Percentiles rank a stretch among this genome's conserved stretches.
Evolutionary conservation across 257 asterid genomes (phyloP).

Genomic region (Euphrasia confusa): DNA sequence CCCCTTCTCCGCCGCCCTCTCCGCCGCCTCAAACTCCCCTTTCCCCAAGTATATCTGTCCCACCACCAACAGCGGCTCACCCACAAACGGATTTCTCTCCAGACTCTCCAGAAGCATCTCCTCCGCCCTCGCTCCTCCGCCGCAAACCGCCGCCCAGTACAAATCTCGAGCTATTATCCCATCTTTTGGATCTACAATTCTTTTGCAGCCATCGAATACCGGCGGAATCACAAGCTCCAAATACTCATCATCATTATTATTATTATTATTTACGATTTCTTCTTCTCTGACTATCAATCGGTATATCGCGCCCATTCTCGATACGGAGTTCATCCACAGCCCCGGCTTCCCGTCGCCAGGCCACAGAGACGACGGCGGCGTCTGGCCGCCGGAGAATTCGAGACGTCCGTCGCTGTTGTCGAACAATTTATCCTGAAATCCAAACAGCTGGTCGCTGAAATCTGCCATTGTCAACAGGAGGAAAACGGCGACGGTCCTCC

Average conservation of each 20-base stretch:
- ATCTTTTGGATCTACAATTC: constrained; percentile 40
- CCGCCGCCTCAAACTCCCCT: constrained; percentile 60
- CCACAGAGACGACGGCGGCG: constrained; percentile 42
- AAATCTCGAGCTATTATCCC: constrained; percentile 59
- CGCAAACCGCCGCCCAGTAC: constrained; percentile 86
- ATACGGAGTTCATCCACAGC: constrained; percentile 57
- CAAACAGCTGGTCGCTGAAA: constrained; percentile 74
- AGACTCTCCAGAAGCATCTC: constrained; percentile 41
- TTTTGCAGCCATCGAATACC: constrained; percentile 44
- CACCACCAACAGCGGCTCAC: constrained; percentile 64
- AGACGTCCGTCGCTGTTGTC: constrained; percentile 59
- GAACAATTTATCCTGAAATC: constrained; percentile 67
- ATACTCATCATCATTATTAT: constrained; percentile 38
- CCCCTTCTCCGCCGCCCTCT: constrained; percentile 57
- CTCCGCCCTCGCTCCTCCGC: constrained; percentile 53
- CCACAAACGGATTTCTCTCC: constrained; percentile 75
- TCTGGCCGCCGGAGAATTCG: constrained; percentile 53
- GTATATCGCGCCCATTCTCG: constrained; percentile 77
- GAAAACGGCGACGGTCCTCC: constrained; percentile 66
- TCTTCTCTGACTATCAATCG: constrained; percentile 23
- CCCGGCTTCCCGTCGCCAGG: constrained; percentile 91
- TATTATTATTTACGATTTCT: background rate
- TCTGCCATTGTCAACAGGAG: constrained; percentile 79
- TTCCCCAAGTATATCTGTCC: constrained; percentile 57
- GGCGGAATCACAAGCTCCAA: constrained; percentile 76